Evolutionary conservation across 140 eudicot species (phyloP), one percentile per base, ranked within the genome.

Genomic region (Oenanthe javanica): DNA sequence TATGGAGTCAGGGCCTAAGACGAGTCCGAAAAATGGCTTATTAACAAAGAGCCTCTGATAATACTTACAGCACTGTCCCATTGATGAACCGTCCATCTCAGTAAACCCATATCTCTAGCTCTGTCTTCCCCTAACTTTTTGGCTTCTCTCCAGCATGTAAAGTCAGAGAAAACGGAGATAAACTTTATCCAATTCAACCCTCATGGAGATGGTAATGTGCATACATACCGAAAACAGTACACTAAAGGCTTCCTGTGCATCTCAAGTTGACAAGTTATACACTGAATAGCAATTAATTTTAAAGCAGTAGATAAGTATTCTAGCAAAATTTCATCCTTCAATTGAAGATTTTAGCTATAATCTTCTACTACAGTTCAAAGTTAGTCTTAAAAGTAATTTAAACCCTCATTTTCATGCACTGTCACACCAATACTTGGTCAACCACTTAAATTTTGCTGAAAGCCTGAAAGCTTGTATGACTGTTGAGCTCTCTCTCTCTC

Each of bases 111-210:
- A 73, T 73, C 54, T 72, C 31, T 73, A 42, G 77, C 77, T 38
- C 75, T 43, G 27, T 40, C 23, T 71, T 19, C 77, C 54, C 36
- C 23, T 72, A 21, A 21, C 77, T 6, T 72, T 72, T 43, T 72
- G 77, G 77, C 77, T 72, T 21, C 1, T 43, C 77, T 43, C 77
- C 77, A 72, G 77, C 77, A 73, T 73, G 77, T 73, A n/a, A 45
- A 31, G 55, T 73, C 77, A 45, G 77, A 73, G 57, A 5, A 23
- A 19, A 43, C 18, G 4, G 55, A 73, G 77, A 73, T 72, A 11
- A 73, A 10, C 4, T 46, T 73, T 73, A 21, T 43, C 55, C 57
- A 13, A 48, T 46, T 73, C 19, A 73, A 46, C 27, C 14, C 27
- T 21, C 40, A 45, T 43, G 55, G 57, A 73, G 8, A 46, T 45